Base-by-base conservation (phyloP, 805 yeast species). In the Ogataea ramenticola region DNA sequence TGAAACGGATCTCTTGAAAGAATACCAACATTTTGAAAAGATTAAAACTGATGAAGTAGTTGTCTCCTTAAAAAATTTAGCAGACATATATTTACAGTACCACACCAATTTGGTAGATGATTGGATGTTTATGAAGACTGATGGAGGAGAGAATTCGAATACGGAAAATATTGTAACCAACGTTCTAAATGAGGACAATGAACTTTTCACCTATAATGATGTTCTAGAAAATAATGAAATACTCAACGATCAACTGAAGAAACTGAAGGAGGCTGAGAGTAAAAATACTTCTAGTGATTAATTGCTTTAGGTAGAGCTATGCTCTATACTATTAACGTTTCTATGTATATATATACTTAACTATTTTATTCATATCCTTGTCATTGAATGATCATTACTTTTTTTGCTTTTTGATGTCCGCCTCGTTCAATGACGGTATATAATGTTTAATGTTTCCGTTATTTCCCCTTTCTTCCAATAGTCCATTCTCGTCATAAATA, bases 11-110 rank as follows among this genome's bases (percentile, higher is more conserved):
- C 66, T 77, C 8, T 60, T 77, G 31, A 62, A 68, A 34, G 82
- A 77, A 53, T 77, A 71, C 51, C 75, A 73, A 4, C 65, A 81
- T 49, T 91, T 95, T 71, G 96, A 91, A 54, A 73, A 71, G 21
- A 84, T 87, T 49, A 89, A 89, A 62, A 77, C 86, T 27, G 70
- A 72, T 32, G 97, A 91, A 63, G 71, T 90, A 60, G 81, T 82
- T 56, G 71, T 73, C 27, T 75, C 95, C 1, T 71, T 91, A 65
- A 67, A 78, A 9, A 74, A 75, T n/a, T 68, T 91, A 46, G 85
- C 95, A 41, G 85, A 84, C 50, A 79, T 78, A 48, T 85, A 91
- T 62, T 79, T 86, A 44, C 72, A 74, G 24, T 88, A 86, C 56
- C 91, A 84, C 62, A 72, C 75, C 47, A 75, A 74, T 22, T 68